Conservation (phyloP, 345 rosid species). For the Gossypium turneri region DNA sequence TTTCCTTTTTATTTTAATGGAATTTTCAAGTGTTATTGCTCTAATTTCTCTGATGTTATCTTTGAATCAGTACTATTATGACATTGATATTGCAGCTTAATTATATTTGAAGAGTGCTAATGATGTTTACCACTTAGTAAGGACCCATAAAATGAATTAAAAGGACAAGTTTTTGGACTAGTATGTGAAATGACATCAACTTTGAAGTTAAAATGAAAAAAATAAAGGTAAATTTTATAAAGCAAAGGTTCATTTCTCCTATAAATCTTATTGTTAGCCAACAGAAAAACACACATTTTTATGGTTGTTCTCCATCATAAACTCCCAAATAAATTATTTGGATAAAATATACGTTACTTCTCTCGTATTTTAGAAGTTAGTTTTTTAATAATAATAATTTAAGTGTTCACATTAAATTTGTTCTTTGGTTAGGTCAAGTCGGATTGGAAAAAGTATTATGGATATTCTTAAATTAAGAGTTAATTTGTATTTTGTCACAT, state of each 20-base stretch:
- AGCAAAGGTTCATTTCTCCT: not conserved
- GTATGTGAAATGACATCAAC: constrained; percentile 8
- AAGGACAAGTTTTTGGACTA: not conserved
- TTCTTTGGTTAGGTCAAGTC: accelerated
- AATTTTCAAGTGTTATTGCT: constrained; percentile 29
- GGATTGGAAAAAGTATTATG: too few species aligned
- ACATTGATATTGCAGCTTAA: constrained; percentile 8
- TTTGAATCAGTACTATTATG: constrained; percentile 2
- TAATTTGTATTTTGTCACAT: accelerated
- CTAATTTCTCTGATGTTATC: constrained; percentile 13
- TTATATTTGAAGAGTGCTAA: constrained; percentile 9
- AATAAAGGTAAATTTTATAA: not conserved
- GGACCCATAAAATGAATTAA: not conserved
- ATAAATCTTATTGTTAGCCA: not conserved
- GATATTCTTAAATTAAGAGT: too few species aligned
- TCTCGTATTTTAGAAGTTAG: not conserved
- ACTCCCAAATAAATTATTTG: not conserved
- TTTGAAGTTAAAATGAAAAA: not conserved
- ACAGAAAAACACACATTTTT: not conserved
- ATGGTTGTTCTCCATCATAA: not conserved
- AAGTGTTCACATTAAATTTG: too few species aligned
- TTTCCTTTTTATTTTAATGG: constrained; percentile 14
- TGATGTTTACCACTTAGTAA: constrained; percentile 6
- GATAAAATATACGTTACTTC: too few species aligned
- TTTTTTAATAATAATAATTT: too few species aligned